Conservation (phyloP, 495 filamentous ascomycete genomes). For the Geoglossum glabrum region DNA sequence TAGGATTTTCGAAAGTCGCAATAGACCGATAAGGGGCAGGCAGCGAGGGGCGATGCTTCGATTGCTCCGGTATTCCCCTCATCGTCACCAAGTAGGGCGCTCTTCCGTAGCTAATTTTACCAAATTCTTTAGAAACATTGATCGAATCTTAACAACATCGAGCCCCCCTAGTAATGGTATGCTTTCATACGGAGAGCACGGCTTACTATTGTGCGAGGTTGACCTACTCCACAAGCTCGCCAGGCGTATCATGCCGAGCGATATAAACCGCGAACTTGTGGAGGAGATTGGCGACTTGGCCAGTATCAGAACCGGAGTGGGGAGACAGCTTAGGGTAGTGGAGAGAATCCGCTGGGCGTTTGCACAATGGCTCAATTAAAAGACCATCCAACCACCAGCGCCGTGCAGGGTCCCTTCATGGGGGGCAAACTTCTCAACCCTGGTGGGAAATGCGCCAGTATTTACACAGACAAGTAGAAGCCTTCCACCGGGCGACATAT, state of each 20-base stretch:
- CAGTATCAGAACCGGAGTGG: conserved; percentile 50
- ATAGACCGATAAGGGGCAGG: conserved; percentile 36
- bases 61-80: conserved; percentile 39
- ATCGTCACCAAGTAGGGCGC: background rate
- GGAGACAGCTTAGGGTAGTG: conserved; percentile 51
- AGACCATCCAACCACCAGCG: too few relatives aligned
- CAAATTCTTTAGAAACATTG: conserved; percentile 37
- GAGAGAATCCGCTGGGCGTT: conserved; percentile 80
- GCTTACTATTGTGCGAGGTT: conserved; percentile 71
- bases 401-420: too few relatives aligned
- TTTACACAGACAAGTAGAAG: too few relatives aligned
- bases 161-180: conserved; percentile 40
- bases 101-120: background rate
- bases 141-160: conserved; percentile 54
- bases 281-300: conserved; percentile 70
- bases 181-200: conserved; percentile 75
- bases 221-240: conserved; percentile 55
- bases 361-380: conserved; percentile 40
- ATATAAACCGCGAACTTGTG: conserved; percentile 59
- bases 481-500: too few relatives aligned
- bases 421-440: too few relatives aligned
- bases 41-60: conserved; percentile 45
- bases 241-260: conserved; percentile 37
- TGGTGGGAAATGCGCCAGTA: too few relatives aligned
- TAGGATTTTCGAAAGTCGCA: conserved; percentile 42